A percentile compares a stretch with the other conserved stretches of the same genome.
Conservation (phyloP, 202 grass and related monocot genomes). For the Cymbopogon flexuosus region DNA sequence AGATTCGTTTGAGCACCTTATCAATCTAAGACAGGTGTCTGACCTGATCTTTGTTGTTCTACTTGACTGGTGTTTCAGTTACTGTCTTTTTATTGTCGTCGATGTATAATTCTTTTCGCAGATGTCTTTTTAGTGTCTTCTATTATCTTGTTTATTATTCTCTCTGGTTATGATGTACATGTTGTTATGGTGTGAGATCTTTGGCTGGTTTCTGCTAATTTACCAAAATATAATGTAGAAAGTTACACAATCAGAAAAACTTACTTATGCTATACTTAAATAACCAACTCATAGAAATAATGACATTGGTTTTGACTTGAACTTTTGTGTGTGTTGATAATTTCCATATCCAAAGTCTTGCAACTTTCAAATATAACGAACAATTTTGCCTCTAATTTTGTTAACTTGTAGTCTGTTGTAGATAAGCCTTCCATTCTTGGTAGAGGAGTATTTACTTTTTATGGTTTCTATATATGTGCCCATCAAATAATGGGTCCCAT, state of each 20-base stretch:
- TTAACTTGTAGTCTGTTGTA: not conserved
- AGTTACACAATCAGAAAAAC: not conserved
- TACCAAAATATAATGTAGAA: not conserved
- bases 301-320: not conserved
- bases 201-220: not conserved
- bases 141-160: not conserved
- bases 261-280: not conserved
- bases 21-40: slow-evolving; percentile 96
- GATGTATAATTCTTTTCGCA: not conserved
- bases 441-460: slow-evolving; percentile 13
- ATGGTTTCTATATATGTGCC: slow-evolving; percentile 8
- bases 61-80: slow-evolving; percentile 7
- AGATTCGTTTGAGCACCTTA: slow-evolving; percentile 97
- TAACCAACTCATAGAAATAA: not conserved
- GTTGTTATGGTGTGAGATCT: not conserved
- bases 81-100: slow-evolving; percentile 10
- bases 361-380: not conserved
- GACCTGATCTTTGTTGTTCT: slow-evolving; percentile 10
- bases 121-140: not conserved
- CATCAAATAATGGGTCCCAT: not conserved
- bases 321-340: not conserved
- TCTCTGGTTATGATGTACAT: not conserved
- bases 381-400: not conserved
- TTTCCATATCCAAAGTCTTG: not conserved
- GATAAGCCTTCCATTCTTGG: not conserved